A percentile compares a stretch with the other conserved stretches of the same genome.
phyloP scores from a whole-genome alignment of 2,329 filamentous ascomycete genomes.

The Sporothrix variecibatus region DNA sequence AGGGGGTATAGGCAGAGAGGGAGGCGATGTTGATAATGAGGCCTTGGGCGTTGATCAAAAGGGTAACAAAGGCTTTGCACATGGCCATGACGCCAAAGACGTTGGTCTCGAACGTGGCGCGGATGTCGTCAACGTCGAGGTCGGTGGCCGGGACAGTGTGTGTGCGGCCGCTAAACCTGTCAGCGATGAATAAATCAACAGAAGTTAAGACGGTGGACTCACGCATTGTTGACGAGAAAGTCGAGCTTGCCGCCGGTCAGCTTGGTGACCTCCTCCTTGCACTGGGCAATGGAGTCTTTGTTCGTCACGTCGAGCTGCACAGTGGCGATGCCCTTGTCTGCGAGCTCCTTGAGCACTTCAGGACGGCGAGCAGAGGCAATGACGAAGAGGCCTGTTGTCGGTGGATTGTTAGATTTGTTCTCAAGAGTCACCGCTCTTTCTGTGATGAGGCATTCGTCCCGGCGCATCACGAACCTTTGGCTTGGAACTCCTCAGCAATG shows the following conservation, averaged over 20 bases:
- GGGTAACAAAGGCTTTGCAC: slow-evolving; percentile 51
- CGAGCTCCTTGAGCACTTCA: slow-evolving; percentile 50
- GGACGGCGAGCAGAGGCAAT: slow-evolving; percentile 58
- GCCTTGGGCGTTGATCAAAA: slow-evolving; percentile 53
- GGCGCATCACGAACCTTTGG: slow-evolving; percentile 44
- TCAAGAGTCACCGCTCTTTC: not conserved
- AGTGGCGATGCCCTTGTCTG: slow-evolving; percentile 50
- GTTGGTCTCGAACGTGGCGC: slow-evolving; percentile 58
- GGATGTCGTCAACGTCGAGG: slow-evolving; percentile 54
- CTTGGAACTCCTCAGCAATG: slow-evolving; percentile 55
- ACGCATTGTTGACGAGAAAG: slow-evolving; percentile 63
- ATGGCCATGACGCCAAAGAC: slow-evolving; percentile 61
- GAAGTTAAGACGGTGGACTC: slow-evolving; percentile 29
- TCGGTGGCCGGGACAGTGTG: slow-evolving; percentile 56
- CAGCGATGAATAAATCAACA: too few species aligned
- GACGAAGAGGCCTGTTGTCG: slow-evolving; percentile 50
- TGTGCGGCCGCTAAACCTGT: slow-evolving; percentile 48
- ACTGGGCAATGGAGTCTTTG: slow-evolving; percentile 51
- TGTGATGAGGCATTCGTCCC: not conserved
- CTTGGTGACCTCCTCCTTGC: slow-evolving; percentile 48
- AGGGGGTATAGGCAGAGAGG: slow-evolving; percentile 52
- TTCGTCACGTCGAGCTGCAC: slow-evolving; percentile 57
- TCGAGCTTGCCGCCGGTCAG: slow-evolving; percentile 57
- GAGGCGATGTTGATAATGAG: slow-evolving; percentile 60
- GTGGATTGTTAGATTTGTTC: not conserved